Conservation (phyloP, 2,329 filamentous ascomycete genomes). For the Scedosporium apiospermum region DNA sequence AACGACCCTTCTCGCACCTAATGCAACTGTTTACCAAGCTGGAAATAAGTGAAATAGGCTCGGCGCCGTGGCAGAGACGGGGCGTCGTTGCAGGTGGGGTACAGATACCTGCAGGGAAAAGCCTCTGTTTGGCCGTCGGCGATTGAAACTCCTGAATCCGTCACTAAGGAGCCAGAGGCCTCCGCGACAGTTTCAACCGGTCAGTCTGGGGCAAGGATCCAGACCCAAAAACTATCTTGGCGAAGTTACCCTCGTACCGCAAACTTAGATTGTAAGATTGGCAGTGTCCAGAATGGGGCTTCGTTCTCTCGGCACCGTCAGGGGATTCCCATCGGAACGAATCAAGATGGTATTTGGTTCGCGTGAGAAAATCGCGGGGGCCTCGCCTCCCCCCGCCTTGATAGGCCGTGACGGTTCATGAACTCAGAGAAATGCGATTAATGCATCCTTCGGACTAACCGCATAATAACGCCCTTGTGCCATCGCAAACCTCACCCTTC, state of each 20-base stretch:
- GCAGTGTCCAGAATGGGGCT: too few species aligned
- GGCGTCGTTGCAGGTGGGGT: background rate
- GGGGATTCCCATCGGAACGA: too few species aligned
- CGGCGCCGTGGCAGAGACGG: background rate
- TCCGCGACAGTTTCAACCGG: background rate
- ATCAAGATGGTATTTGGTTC: too few species aligned
- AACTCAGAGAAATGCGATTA: too few species aligned
- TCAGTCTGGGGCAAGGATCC: background rate
- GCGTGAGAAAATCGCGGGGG: too few species aligned
- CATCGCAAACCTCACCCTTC: background rate
- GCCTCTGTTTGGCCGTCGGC: background rate
- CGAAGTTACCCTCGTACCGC: background rate
- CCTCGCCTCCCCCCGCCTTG: too few species aligned
- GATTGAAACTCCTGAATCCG: background rate
- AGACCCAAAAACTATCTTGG: background rate
- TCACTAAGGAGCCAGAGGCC: background rate
- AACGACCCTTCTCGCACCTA: background rate
- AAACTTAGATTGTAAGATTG: background rate
- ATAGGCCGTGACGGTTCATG: too few species aligned
- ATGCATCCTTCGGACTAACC: background rate
- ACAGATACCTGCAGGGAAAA: background rate
- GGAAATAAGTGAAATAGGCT: background rate
- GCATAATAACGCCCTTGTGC: background rate
- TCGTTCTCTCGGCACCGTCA: too few species aligned
- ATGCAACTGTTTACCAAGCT: conserved; percentile 1